Evolutionary conservation across 805 yeast genomes (phyloP).

Genomic region (Nakazawaea peltata): DNA sequence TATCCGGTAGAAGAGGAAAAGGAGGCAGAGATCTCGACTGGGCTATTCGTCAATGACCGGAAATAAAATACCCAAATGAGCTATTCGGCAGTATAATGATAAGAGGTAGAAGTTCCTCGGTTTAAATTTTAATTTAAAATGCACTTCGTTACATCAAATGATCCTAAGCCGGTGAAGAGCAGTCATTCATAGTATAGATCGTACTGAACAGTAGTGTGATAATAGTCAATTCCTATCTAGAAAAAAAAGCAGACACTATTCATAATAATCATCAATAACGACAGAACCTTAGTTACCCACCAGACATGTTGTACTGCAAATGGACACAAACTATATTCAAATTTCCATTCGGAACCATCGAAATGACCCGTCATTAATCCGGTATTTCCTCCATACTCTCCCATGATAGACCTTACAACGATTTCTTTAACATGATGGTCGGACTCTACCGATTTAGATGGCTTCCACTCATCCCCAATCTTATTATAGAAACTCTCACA

Average conservation of each 20-base stretch:
- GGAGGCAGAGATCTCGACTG: too few relatives aligned
- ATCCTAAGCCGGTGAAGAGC: not conserved
- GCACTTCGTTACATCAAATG: too few relatives aligned
- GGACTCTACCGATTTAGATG: conserved; percentile 32
- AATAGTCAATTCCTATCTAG: not conserved
- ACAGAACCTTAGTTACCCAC: conserved; percentile 77
- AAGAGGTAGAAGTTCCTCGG: too few relatives aligned
- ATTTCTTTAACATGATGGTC: conserved; percentile 54
- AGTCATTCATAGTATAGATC: conserved; percentile 1
- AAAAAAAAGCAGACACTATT: conserved; percentile 21
- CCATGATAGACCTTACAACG: conserved; percentile 93
- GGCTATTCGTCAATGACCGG: too few relatives aligned
- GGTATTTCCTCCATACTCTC: conserved; percentile 84
- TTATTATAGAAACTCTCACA: conserved; percentile 65
- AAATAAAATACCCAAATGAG: too few relatives aligned
- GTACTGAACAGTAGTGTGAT: not conserved
- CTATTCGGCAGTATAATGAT: too few relatives aligned
- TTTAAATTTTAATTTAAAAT: too few relatives aligned
- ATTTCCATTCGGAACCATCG: conserved; percentile 49
- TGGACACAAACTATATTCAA: conserved; percentile 66
- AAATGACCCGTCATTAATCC: conserved; percentile 78
- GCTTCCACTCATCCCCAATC: conserved; percentile 45
- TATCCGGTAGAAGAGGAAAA: too few relatives aligned
- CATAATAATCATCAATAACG: conserved; percentile 31
- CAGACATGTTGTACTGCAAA: conserved; percentile 86